Base-by-base conservation (phyloP, 352 stramenopile genomes). In the Thalassiosira pacifica region DNA sequence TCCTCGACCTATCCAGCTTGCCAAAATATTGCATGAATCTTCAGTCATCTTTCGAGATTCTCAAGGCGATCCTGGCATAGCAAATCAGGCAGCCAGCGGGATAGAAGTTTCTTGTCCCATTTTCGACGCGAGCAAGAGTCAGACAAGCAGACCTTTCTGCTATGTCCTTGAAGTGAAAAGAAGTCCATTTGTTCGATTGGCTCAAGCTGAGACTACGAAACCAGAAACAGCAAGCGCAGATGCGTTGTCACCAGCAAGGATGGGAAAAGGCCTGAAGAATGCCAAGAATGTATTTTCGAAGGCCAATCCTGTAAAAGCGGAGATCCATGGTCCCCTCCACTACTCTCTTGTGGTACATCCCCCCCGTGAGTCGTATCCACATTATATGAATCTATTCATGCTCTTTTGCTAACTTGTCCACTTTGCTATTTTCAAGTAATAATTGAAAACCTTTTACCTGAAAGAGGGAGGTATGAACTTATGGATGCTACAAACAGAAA, bases 391-490 rank as follows among this genome's bases (percentile, higher is more conserved):
- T n/a, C n/a, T n/a, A n/a, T n/a, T n/a, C n/a, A n/a, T n/a, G n/a
- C n/a, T n/a, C n/a, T n/a, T n/a, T n/a, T n/a, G n/a, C n/a, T n/a
- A n/a, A n/a, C n/a, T n/a, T n/a, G n/a, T n/a, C n/a, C n/a, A n/a
- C n/a, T n/a, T n/a, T n/a, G n/a, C n/a, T n/a, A n/a, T n/a, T n/a
- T n/a, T n/a, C n/a, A n/a, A 19, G 88, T 97, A 32, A 89, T 97
- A n/a, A 90, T 97, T 69, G 91, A 96, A 80, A 97, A 97, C 86
- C 82, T 97, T 52, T 79, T 97, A 59, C 94, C 95, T 45, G 85
- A 96, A 80, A 70, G 65, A 26, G 94, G 92, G 55, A 81, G 87
- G 37, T 97, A 97, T 85, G 93, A 97, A 87, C 78, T 97, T 0
- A 95, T 96, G 86, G 88, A 97, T 87, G 92, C 93, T 27, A 87